A percentile compares a stretch with the other conserved stretches of the same genome.
Evolutionary conservation across 208 protist species (phyloP).

Genomic region (Crithidia fasciculata): DNA sequence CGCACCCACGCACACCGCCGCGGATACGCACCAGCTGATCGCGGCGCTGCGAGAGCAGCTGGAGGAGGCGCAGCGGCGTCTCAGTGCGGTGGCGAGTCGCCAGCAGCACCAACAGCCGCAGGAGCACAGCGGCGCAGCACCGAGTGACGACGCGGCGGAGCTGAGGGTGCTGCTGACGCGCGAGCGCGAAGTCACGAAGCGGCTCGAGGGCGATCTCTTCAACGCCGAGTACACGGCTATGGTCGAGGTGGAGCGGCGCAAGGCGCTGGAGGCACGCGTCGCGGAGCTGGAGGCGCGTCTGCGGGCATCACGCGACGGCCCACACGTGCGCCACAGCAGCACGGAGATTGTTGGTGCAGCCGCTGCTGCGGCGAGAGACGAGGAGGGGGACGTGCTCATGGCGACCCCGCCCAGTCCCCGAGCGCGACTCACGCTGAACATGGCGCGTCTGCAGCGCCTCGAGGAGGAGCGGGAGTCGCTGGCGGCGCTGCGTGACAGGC

Average conservation of each 20-base stretch:
- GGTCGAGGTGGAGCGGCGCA: constrained; percentile 79
- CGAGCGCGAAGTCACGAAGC: constrained; percentile 58
- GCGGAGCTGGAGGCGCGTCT: constrained; percentile 34
- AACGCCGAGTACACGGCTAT: constrained; percentile 83
- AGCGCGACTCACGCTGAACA: constrained; percentile 11
- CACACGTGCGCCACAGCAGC: not conserved
- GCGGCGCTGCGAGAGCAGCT: constrained; percentile 67
- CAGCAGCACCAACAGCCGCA: not conserved
- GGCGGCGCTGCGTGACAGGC: constrained; percentile 27
- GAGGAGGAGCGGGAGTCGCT: constrained; percentile 41
- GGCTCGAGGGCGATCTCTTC: constrained; percentile 87
- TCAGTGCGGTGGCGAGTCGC: constrained; percentile 16
- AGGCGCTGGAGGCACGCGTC: constrained; percentile 61
- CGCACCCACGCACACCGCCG: constrained; percentile 20
- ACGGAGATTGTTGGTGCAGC: not conserved
- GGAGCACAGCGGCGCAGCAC: not conserved
- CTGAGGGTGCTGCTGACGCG: constrained; percentile 38
- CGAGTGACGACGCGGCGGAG: constrained; percentile 13
- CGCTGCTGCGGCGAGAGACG: not conserved
- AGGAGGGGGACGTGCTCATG: not conserved
- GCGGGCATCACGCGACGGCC: not conserved
- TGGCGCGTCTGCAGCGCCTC: constrained; percentile 27
- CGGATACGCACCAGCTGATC: constrained; percentile 71
- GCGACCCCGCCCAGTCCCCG: constrained; percentile 1
- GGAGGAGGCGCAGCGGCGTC: constrained; percentile 47